phyloP scores from a whole-genome alignment of 2,329 filamentous ascomycete genomes.

The Cucurbitaria berberidis region DNA sequence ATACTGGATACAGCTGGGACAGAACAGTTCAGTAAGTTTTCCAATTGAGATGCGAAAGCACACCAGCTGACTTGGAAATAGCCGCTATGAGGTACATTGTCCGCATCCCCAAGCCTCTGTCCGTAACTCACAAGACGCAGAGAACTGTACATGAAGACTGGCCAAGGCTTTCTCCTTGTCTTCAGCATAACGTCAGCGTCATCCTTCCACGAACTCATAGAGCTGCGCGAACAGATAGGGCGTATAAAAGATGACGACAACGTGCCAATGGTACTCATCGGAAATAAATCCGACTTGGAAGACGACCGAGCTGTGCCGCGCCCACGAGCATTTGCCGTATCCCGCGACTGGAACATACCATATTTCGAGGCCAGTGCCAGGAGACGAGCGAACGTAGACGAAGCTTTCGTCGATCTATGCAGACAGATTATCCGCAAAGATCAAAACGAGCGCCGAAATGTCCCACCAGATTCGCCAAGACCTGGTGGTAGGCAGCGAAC shows the following conservation, averaged over 20 bases:
- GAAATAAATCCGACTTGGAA: conserved; percentile 90
- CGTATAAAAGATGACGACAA: conserved; percentile 89
- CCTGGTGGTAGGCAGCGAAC: conserved; percentile 12
- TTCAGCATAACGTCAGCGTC: conserved; percentile 88
- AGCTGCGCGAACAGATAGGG: conserved; percentile 85
- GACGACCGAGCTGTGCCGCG: conserved; percentile 81
- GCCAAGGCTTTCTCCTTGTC: conserved; percentile 88
- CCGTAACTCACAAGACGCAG: conserved; percentile 25
- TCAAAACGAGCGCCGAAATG: conserved; percentile 51
- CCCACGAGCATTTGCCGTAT: conserved; percentile 80
- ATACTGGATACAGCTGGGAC: conserved; percentile 92
- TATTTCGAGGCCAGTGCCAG: conserved; percentile 91
- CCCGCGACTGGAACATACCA: conserved; percentile 85
- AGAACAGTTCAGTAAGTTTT: conserved; percentile 82
- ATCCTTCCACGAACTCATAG: conserved; percentile 80
- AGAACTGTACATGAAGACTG: conserved; percentile 78
- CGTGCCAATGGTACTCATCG: conserved; percentile 86
- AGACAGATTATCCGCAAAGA: conserved; percentile 82
- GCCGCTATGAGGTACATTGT: conserved; percentile 45
- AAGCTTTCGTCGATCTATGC: conserved; percentile 85
- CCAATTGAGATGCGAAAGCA: neutral
- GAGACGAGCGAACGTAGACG: conserved; percentile 84
- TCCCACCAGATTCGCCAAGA: conserved; percentile 22
- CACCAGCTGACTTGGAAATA: conserved; percentile 24
- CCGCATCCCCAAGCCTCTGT: conserved; percentile 12